These are phyloP conservation scores for Trichosporon inkin DNA, from an alignment of 1,284 basidiomycete genomes.

Conservation along the genomic window DNA sequence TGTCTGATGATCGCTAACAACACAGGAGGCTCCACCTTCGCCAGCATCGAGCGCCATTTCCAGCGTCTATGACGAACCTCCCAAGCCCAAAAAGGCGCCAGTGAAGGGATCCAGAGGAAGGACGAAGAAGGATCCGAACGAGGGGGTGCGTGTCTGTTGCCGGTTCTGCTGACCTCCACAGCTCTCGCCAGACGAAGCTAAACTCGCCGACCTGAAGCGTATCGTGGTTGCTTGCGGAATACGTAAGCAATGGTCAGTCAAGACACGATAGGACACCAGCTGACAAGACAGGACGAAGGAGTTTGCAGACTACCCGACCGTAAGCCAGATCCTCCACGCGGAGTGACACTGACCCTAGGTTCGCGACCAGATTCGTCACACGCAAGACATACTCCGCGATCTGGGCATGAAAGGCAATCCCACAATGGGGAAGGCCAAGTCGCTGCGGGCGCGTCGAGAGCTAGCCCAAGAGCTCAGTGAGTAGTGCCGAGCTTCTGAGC, in stretches of 20 bases:
- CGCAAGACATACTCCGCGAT: conserved; percentile 62
- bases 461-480: conserved; percentile 71
- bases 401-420: conserved; percentile 76
- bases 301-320: conserved; percentile 60
- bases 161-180: conserved; percentile 13
- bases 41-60: conserved; percentile 6
- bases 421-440: conserved; percentile 71
- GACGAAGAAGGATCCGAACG: conserved; percentile 34
- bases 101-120: conserved; percentile 8
- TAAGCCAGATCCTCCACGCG: conserved; percentile 11
- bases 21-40: neutral
- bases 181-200: conserved; percentile 39
- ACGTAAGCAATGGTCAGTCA: conserved; percentile 66
- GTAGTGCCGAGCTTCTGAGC: conserved; percentile 25
- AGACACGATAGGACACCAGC: neutral
- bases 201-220: conserved; percentile 41
- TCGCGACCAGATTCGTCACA: conserved; percentile 62
- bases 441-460: conserved; percentile 66
- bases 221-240: conserved; percentile 73
- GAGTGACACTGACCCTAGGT: conserved; percentile 37
- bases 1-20: neutral
- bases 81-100: neutral
- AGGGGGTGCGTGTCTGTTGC: conserved; percentile 26
- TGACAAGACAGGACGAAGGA: conserved; percentile 55
- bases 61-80: conserved; percentile 10